A percentile compares a stretch with the other conserved stretches of the same genome.
Conservation (phyloP, 257 asterid species). For the Nicotiana otophora region DNA sequence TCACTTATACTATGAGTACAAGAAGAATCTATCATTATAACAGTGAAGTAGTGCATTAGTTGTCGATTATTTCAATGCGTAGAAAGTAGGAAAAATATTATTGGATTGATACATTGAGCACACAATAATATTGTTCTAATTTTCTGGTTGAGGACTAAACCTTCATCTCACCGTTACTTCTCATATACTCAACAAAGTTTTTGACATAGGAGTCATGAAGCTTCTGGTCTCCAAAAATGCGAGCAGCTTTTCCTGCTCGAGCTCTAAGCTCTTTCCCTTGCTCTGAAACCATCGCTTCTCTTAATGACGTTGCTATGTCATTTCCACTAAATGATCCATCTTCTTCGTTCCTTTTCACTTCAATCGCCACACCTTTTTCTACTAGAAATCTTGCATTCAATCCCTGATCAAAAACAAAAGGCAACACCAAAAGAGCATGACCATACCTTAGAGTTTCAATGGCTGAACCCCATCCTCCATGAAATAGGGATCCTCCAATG, state of each 20-base stretch:
- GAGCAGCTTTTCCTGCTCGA: constrained; percentile 16
- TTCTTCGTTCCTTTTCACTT: constrained; percentile 23
- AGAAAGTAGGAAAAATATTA: too few relatives aligned
- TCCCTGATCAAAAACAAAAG: too few relatives aligned
- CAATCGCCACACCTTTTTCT: constrained; percentile 28
- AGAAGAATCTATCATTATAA: too few relatives aligned
- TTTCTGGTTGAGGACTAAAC: too few relatives aligned
- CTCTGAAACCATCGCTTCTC: constrained; percentile 18
- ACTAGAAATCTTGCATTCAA: constrained; percentile 17
- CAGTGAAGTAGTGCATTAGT: too few relatives aligned
- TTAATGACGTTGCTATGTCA: constrained; percentile 23
- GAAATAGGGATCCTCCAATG: constrained; percentile 26
- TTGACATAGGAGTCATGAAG: constrained; percentile 4
- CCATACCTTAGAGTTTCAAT: constrained; percentile 24
- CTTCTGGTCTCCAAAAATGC: constrained; percentile 15
- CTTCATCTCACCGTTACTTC: neutral
- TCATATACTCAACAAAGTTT: constrained; percentile 16
- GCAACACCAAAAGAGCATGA: constrained; percentile 4
- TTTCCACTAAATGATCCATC: neutral
- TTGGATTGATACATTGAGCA: too few relatives aligned
- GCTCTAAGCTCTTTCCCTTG: neutral
- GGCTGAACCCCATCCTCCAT: constrained; percentile 35
- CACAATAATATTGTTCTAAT: too few relatives aligned
- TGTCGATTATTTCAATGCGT: too few relatives aligned
- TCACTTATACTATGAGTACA: too few relatives aligned